phyloP scores from a whole-genome alignment of 495 filamentous ascomycete genomes.

The Trichocladium antarcticum region DNA sequence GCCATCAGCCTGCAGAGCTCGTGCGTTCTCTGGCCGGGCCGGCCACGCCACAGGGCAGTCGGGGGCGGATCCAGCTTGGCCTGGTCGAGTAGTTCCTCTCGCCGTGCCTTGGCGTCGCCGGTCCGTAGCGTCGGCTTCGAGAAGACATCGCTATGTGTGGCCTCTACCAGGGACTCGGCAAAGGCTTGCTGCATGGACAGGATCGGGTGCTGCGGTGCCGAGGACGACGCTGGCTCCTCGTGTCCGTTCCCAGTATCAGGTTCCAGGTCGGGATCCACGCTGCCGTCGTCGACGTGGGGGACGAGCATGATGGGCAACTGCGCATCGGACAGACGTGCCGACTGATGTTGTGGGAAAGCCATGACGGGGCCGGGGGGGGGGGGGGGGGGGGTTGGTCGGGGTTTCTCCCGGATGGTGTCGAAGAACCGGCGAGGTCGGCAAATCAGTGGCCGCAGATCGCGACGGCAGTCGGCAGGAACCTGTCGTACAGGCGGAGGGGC shows the following conservation, averaged over 20 bases:
- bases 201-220: conserved; percentile 49
- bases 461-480: conserved; percentile 24
- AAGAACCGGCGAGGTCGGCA: conserved; percentile 1
- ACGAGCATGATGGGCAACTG: conserved; percentile 19
- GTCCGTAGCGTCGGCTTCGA: conserved; percentile 43
- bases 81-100: conserved; percentile 57
- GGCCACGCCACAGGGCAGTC: conserved; percentile 62
- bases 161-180: conserved; percentile 79
- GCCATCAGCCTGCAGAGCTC: conserved; percentile 82
- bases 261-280: conserved; percentile 6
- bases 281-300: conserved; percentile 9
- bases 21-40: conserved; percentile 56
- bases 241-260: conserved; percentile 8
- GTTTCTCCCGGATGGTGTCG: conserved; percentile 1
- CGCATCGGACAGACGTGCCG: conserved; percentile 12
- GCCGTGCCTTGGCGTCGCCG: conserved; percentile 53
- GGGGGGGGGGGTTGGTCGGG: background rate
- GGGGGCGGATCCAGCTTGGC: conserved; percentile 48
- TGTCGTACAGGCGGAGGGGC: conserved; percentile 13
- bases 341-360: conserved; percentile 11
- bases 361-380: no score
- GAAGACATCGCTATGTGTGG: conserved; percentile 37
- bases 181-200: conserved; percentile 81
- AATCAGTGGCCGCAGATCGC: conserved; percentile 17
- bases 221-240: conserved; percentile 11